Evolutionary conservation across 257 asterid genomes (phyloP).

Genomic region (Solanum clarkiae): DNA sequence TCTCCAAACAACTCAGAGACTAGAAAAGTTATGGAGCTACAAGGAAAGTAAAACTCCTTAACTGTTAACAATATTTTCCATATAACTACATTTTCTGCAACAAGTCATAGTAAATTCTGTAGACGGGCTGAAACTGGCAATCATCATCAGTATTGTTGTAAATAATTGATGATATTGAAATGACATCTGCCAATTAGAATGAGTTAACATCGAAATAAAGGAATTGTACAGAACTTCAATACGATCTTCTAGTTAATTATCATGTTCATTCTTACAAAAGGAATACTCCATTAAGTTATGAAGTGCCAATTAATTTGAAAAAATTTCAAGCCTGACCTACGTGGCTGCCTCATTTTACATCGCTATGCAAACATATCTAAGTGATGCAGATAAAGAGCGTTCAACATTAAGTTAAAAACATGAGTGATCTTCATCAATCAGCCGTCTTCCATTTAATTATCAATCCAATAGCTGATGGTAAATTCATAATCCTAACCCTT

Average conservation of each 20-base stretch:
- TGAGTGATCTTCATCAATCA: neutral
- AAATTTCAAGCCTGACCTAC: neutral
- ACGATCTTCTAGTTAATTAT: neutral
- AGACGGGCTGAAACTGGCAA: neutral
- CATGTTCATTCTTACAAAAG: neutral
- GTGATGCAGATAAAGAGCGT: neutral
- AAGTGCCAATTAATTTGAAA: neutral
- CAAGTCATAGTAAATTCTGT: neutral
- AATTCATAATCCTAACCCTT: neutral
- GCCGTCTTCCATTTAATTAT: neutral
- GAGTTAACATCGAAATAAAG: neutral
- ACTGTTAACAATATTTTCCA: neutral
- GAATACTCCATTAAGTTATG: neutral
- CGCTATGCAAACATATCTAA: neutral
- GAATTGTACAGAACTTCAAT: neutral
- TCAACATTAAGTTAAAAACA: neutral
- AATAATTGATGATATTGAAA: neutral
- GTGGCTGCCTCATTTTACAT: neutral
- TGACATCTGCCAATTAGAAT: neutral
- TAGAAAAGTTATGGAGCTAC: neutral
- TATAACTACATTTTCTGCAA: neutral
- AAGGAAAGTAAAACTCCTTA: neutral
- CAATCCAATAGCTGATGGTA: neutral
- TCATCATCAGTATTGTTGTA: neutral
- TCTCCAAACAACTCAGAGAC: neutral